Percentiles rank a stretch among this genome's conserved stretches.
phyloP scores from a whole-genome alignment of 129 eudicot genomes.

The Lactuca saligna region DNA sequence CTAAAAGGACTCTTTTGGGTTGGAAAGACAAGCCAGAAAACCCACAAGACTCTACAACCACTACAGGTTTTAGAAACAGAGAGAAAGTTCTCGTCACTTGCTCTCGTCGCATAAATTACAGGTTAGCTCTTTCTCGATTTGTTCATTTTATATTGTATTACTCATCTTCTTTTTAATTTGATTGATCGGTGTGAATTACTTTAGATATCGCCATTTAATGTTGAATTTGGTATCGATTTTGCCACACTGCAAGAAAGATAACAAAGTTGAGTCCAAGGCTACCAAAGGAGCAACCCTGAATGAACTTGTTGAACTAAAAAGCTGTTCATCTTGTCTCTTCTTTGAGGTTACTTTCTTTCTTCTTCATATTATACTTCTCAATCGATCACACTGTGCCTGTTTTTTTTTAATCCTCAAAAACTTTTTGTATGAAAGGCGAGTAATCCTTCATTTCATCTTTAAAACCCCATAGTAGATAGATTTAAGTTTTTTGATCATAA shows the following conservation, averaged over 20 bases:
- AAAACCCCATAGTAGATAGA: too few relatives aligned
- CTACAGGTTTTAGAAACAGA: conserved; percentile 54
- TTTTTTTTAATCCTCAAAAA: too few relatives aligned
- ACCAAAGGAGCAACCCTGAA: conserved; percentile 82
- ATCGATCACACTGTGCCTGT: too few relatives aligned
- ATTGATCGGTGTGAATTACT: neutral
- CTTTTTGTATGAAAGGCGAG: too few relatives aligned
- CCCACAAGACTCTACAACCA: conserved; percentile 19
- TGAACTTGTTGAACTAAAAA: conserved; percentile 90
- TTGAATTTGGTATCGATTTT: conserved; percentile 77
- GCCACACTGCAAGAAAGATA: conserved; percentile 91
- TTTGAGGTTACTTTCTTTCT: conserved; percentile 61
- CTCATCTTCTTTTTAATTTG: neutral
- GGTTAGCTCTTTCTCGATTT: conserved; percentile 29
- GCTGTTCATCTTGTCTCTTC: conserved; percentile 90
- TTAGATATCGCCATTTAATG: conserved; percentile 97
- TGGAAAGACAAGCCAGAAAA: conserved; percentile 56
- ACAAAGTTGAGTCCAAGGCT: conserved; percentile 83
- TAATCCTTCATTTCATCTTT: too few relatives aligned
- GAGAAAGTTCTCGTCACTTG: conserved; percentile 90
- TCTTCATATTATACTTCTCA: too few relatives aligned
- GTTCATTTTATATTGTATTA: neutral
- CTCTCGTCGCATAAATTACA: conserved; percentile 84
- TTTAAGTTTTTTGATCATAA: too few relatives aligned
- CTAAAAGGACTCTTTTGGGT: conserved; percentile 79